Evolutionary conservation across 768 basidiomycete genomes (phyloP), one percentile per base, ranked within the genome.

Genomic region (Termitomyces heimii): DNA sequence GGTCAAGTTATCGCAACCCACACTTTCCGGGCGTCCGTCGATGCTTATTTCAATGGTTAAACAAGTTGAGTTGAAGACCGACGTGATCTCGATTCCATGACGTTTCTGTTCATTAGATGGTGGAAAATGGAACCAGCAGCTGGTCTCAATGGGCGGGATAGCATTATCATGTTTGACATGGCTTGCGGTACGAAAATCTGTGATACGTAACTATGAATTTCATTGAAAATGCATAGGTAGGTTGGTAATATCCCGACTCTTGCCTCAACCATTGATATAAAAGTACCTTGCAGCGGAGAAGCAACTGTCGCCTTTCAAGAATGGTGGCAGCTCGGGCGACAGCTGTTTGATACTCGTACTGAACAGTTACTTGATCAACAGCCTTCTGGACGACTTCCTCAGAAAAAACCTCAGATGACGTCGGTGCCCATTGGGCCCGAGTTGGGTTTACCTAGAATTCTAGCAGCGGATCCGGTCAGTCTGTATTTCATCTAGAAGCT

Each of bases 1-100:
- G 82, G n/a, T 69, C 82, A 20, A 82, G 80, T 10, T 88, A 90
- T 68, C 80, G 86, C 13, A 89, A 89, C 64, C 86, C 87, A 0
- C 87, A 88, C 69, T 87, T 82, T 60, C 84, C 83, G 2, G 86
- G 84, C 6, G 76, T 88, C 53, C 77, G 81, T 56, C 78, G 77
- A 29, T 80, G 79, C 65, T 68, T 84, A 22, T 77, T 77, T 60
- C 65, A 75, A 28, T 82, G 81, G 81, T 67, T 85, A 20, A 80
- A 78, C 66, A 76, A 71, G 82, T 79, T 54, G 4, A 28, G 56
- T n/a, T 18, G 18, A 13, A 57, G 9, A 18, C 22, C 18, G 4
- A n/a, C n/a, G 55, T 56, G 68, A 60, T 42, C 18, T 37, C 62
- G 52, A 43, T 29, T 29, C 40, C 48, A 43, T 31, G 14, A 45